A percentile compares a stretch with the other conserved stretches of the same genome.
These are phyloP conservation scores for Leccinum fibrillosum DNA, from an alignment of 768 basidiomycete genomes.

Conservation along the genomic window DNA sequence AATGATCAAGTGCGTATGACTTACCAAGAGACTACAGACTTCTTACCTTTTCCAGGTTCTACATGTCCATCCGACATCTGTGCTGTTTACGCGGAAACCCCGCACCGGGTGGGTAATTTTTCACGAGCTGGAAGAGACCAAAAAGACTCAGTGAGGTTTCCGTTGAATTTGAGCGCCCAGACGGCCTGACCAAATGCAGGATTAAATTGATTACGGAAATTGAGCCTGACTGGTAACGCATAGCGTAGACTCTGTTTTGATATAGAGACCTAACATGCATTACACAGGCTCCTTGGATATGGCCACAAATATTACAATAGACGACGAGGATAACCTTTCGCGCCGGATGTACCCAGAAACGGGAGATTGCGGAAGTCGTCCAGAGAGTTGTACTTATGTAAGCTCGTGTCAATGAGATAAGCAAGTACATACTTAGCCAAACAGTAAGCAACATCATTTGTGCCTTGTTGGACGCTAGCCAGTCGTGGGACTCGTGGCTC, in stretches of 20 bases:
- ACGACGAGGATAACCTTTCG: conserved; percentile 6
- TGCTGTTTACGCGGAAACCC: conserved; percentile 90
- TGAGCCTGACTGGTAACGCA: conserved; percentile 83
- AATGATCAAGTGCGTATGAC: conserved; percentile 39
- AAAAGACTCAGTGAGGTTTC: conserved; percentile 76
- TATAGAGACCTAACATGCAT: conserved; percentile 2
- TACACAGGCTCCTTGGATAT: conserved; percentile 44
- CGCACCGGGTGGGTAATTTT: conserved; percentile 91
- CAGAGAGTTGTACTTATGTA: background rate
- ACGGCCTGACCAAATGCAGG: conserved; percentile 37
- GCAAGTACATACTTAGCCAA: conserved; percentile 4
- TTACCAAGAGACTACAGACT: conserved; percentile 52
- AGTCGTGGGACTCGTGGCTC: background rate
- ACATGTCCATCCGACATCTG: conserved; percentile 91
- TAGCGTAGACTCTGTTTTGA: background rate
- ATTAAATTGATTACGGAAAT: conserved; percentile 93
- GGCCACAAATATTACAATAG: conserved; percentile 46
- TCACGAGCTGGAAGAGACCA: conserved; percentile 96
- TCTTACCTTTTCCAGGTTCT: conserved; percentile 51
- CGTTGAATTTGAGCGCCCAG: background rate
- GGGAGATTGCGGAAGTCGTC: too few species aligned
- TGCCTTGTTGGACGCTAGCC: background rate
- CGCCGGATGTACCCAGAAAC: background rate
- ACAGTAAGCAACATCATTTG: conserved; percentile 3
- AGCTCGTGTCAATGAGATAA: background rate